Base-by-base conservation (phyloP, 768 basidiomycete species). In the Termitomyces sp. region DNA sequence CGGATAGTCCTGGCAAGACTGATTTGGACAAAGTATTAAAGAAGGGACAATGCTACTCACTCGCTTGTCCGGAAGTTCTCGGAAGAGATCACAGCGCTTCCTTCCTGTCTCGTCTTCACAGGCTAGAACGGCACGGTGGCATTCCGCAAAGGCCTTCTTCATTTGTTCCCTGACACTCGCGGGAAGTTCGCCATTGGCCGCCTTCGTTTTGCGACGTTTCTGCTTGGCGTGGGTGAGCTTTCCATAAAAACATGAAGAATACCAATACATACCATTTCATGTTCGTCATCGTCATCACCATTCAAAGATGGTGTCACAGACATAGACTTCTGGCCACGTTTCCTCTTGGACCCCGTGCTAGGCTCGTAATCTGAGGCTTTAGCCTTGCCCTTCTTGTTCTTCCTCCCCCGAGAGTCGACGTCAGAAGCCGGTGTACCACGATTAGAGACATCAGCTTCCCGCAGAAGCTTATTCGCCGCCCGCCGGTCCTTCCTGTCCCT, bases 121-220 rank as follows among this genome's bases (percentile, higher is more conserved):
- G 58, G 77, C 80, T 43, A 84, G 70, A 28, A 93, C 88, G 26
- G 90, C 86, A 60, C 82, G 82, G 68, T 85, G 78, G 63, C 85
- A 86, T 61, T 88, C 89, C 49, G 78, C 78, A 67, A 92, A 91
- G 4, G 82, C 83, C 65, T 88, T 89, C 75, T 91, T 93, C 88
- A 92, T 86, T 66, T 80, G 82, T 32, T 91, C 87, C 48, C 83
- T 82, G 42, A 84, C 62, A 8, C 77, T 76, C 5, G 83, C 75
- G 10, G 84, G 64, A 22, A 87, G 62, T 21, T 90, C 88, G 21
- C 76, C 68, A 58, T 67, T 70, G 45, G 60, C 66, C 45, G 58
- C 46, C 62, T 86, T 88, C 34, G 80, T 85, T 73, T 90, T 94
- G 55, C 91, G 88, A 51, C 92, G 88, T 82, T 94, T 94, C 90